Evolutionary conservation across 2,329 filamentous ascomycete genomes (phyloP).

Genomic region (Capronia coronata): DNA sequence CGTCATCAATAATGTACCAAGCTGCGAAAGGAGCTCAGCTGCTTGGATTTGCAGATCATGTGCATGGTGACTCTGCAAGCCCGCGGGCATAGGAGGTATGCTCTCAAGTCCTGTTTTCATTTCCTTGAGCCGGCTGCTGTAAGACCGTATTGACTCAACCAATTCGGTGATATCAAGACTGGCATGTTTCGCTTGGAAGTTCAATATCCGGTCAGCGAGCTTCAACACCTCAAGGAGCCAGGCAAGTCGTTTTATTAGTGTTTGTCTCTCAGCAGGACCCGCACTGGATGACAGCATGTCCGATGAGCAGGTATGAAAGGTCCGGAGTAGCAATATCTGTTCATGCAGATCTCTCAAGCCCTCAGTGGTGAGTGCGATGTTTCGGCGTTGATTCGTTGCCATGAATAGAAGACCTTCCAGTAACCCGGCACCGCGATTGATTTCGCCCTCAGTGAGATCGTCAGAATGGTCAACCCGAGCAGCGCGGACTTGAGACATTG

Average conservation of each 20-base stretch:
- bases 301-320: not conserved
- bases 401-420: slow-evolving; percentile 74
- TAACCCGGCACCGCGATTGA: slow-evolving; percentile 70
- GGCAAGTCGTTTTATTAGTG: not conserved
- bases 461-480: slow-evolving; percentile 68
- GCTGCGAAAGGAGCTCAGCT: slow-evolving; percentile 15
- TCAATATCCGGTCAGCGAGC: slow-evolving; percentile 56
- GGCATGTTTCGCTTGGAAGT: slow-evolving; percentile 62
- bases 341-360: slow-evolving; percentile 30
- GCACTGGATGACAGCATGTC: slow-evolving; percentile 6
- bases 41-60: slow-evolving; percentile 1
- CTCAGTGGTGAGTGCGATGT: slow-evolving; percentile 32
- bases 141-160: slow-evolving; percentile 44
- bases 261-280: slow-evolving; percentile 26
- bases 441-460: slow-evolving; percentile 75
- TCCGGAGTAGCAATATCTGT: slow-evolving; percentile 8
- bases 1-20: slow-evolving; percentile 37
- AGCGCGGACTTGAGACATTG: slow-evolving; percentile 61
- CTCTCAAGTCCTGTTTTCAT: slow-evolving; percentile 40
- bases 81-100: slow-evolving; percentile 47
- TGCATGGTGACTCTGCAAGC: slow-evolving; percentile 34
- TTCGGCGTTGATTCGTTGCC: slow-evolving; percentile 36
- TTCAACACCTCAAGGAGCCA: slow-evolving; percentile 68
- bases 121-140: slow-evolving; percentile 45
- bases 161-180: slow-evolving; percentile 44